phyloP scores from a whole-genome alignment of 768 basidiomycete species.

The Leccinum arenicola region DNA sequence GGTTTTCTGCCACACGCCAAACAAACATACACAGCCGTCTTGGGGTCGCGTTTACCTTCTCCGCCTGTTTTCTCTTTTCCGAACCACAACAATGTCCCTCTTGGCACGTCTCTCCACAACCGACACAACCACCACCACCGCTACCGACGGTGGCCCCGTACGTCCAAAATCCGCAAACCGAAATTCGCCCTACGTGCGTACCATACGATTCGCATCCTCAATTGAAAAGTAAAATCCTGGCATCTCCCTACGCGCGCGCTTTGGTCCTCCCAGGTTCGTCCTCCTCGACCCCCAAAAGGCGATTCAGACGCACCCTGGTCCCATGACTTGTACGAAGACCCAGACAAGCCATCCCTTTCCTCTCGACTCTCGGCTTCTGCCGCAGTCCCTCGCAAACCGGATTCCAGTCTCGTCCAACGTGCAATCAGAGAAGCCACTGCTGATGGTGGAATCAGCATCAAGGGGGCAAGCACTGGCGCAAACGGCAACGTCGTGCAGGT shows the following conservation, averaged over 20 bases:
- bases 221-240: slow-evolving; percentile 19
- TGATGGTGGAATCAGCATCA: slow-evolving; percentile 52
- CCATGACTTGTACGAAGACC: slow-evolving; percentile 65
- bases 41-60: too few relatives aligned
- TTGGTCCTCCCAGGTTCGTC: slow-evolving; percentile 26
- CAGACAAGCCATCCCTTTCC: slow-evolving; percentile 53
- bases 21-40: slow-evolving; percentile 22
- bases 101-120: slow-evolving; percentile 25
- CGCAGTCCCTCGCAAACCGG: slow-evolving; percentile 48
- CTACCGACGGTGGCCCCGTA: slow-evolving; percentile 30
- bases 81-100: slow-evolving; percentile 27
- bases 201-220: slow-evolving; percentile 29
- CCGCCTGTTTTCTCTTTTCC: slow-evolving; percentile 6
- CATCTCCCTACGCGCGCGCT: neutral
- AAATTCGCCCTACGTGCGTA: slow-evolving; percentile 36
- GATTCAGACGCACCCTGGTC: slow-evolving; percentile 66
- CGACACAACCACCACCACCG: neutral
- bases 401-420: slow-evolving; percentile 53
- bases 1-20: slow-evolving; percentile 31
- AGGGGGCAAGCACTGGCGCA: slow-evolving; percentile 56
- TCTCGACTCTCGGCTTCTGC: slow-evolving; percentile 50
- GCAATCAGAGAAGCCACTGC: slow-evolving; percentile 62
- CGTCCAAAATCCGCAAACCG: slow-evolving; percentile 31
- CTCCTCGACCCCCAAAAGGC: slow-evolving; percentile 60
- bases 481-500: slow-evolving; percentile 72